Conservation (phyloP, 116 monocot genomes). For the Trichopus zeylanicus region DNA sequence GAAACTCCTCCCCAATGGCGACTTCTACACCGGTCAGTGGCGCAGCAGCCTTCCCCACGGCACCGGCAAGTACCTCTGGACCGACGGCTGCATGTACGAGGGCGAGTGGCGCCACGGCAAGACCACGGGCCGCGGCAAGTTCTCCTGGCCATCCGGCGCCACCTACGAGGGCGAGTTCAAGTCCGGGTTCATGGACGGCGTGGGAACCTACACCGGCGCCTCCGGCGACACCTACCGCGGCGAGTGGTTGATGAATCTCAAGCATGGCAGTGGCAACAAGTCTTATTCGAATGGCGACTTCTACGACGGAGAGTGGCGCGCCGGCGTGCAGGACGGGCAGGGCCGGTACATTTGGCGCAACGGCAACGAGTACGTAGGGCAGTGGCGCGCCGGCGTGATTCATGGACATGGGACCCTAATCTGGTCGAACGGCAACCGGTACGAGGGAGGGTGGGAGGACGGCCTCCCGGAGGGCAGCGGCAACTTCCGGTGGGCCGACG, state of each 20-base stretch:
- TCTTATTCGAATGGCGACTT: conserved; percentile 69
- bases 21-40: conserved; percentile 78
- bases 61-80: conserved; percentile 72
- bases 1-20: conserved; percentile 53
- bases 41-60: conserved; percentile 49
- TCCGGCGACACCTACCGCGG: conserved; percentile 73
- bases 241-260: conserved; percentile 55
- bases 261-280: conserved; percentile 56
- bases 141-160: conserved; percentile 86
- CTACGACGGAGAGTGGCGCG: conserved; percentile 77
- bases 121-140: conserved; percentile 63
- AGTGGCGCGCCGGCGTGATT: conserved; percentile 52
- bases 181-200: conserved; percentile 72
- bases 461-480: conserved; percentile 54
- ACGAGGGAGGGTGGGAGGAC: conserved; percentile 76
- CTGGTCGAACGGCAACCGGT: conserved; percentile 66
- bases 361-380: conserved; percentile 57
- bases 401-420: conserved; percentile 48
- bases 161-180: conserved; percentile 87
- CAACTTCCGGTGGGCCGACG: conserved; percentile 67
- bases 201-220: conserved; percentile 62
- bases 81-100: conserved; percentile 85
- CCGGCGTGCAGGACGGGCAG: conserved; percentile 58
- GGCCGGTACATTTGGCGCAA: conserved; percentile 70
- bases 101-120: conserved; percentile 62